These are phyloP conservation scores for Erodium trifolium DNA, from an alignment of 441 rosid species.

Conservation along the genomic window DNA sequence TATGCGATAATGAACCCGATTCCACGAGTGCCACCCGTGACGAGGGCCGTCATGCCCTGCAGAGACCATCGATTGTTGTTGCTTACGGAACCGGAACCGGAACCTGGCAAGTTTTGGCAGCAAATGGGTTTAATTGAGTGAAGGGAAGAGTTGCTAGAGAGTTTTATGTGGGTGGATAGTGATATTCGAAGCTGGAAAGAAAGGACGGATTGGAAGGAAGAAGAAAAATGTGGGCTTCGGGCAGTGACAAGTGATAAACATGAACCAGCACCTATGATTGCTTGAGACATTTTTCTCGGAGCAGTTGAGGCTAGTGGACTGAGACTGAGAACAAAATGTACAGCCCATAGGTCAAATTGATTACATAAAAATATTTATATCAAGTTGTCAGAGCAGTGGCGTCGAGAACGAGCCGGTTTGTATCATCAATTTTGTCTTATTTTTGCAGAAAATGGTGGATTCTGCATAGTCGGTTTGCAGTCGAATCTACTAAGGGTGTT, in stretches of 20 bases:
- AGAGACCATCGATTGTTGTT: constrained; percentile 47
- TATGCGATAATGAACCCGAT: constrained; percentile 14
- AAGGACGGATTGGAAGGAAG: neutral
- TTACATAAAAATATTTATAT: no score
- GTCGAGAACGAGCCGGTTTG: no score
- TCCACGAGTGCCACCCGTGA: constrained; percentile 71
- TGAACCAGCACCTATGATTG: constrained; percentile 1
- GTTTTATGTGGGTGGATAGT: neutral
- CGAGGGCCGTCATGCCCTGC: constrained; percentile 52
- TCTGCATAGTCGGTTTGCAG: no score
- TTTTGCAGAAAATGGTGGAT: no score
- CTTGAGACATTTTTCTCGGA: neutral
- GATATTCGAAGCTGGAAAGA: constrained; percentile 8
- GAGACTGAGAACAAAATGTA: neutral
- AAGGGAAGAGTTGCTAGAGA: neutral
- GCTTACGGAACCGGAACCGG: neutral
- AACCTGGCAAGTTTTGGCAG: constrained; percentile 5
- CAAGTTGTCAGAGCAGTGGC: no score
- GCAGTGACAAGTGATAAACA: neutral
- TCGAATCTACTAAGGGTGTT: no score
- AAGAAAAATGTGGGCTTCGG: neutral
- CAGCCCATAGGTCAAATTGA: no score
- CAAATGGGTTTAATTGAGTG: neutral
- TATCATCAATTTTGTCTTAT: no score
- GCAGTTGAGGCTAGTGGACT: neutral